A percentile compares a stretch with the other conserved stretches of the same genome.
Conservation (phyloP, 2,329 filamentous ascomycete species). For the Cercospora zeae-maydis region DNA sequence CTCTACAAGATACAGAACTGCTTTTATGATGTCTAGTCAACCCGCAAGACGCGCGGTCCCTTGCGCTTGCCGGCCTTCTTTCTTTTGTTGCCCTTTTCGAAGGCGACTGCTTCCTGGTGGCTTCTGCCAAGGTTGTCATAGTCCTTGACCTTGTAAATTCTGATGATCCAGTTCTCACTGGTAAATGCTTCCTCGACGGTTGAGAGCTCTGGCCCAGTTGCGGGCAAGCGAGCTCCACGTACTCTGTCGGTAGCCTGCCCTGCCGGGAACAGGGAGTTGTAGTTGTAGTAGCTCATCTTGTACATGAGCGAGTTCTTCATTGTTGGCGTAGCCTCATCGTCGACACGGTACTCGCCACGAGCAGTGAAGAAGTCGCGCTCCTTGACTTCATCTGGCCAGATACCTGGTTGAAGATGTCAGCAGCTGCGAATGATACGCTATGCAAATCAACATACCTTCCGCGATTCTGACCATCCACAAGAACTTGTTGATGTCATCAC, state of each 20-base stretch:
- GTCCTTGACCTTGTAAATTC: slow-evolving; percentile 99
- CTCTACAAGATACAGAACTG: slow-evolving; percentile 11
- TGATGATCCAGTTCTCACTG: slow-evolving; percentile 99
- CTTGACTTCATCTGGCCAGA: slow-evolving; percentile 99
- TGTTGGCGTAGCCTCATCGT: slow-evolving; percentile 85
- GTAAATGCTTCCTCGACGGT: slow-evolving; percentile 96
- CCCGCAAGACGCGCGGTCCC: slow-evolving; percentile 66
- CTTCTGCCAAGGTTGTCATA: slow-evolving; percentile 93
- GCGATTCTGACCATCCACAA: slow-evolving; percentile 99
- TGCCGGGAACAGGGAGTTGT: slow-evolving; percentile 80
- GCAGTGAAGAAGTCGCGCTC: slow-evolving; percentile 94
- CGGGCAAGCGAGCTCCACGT: slow-evolving; percentile 74
- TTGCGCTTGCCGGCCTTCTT: slow-evolving; percentile 71
- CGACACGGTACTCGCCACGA: slow-evolving; percentile 90
- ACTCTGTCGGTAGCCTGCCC: slow-evolving; percentile 91
- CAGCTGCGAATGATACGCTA: slow-evolving; percentile 11
- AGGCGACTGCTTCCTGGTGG: slow-evolving; percentile 65
- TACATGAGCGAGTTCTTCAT: slow-evolving; percentile 99
- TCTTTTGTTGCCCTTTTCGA: slow-evolving; percentile 78
- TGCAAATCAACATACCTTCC: slow-evolving; percentile 57
- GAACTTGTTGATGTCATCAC: slow-evolving; percentile 99
- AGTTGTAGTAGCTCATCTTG: slow-evolving; percentile 99
- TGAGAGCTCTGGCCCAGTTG: slow-evolving; percentile 77
- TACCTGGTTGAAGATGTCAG: slow-evolving; percentile 40
- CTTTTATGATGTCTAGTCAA: slow-evolving; percentile 47